These are phyloP conservation scores for Lentinula raphanica DNA, from an alignment of 768 basidiomycete species.

Conservation along the genomic window DNA sequence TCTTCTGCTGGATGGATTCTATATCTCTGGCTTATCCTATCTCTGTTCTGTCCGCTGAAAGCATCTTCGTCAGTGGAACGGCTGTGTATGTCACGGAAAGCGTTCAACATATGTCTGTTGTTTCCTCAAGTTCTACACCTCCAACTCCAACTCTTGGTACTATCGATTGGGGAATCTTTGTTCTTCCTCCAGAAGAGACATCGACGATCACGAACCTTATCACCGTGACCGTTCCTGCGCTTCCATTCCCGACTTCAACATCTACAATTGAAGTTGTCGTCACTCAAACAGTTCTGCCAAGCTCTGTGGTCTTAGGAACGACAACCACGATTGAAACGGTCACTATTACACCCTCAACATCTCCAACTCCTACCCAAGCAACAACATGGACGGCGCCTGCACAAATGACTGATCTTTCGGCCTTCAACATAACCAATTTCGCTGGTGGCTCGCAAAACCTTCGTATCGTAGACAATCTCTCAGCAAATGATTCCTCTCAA, in stretches of 20 bases:
- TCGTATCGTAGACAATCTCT: conserved; percentile 46
- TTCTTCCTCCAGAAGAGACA: background rate
- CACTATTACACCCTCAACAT: conserved; percentile 10
- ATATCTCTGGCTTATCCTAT: background rate
- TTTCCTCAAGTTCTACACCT: background rate
- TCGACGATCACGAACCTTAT: background rate
- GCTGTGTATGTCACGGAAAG: background rate
- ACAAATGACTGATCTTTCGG: conserved; percentile 50
- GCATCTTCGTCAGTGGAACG: background rate
- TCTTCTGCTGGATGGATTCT: background rate
- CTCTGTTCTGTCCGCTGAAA: background rate
- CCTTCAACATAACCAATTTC: conserved; percentile 57
- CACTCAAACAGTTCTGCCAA: background rate
- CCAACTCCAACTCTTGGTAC: background rate
- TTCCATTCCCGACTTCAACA: background rate
- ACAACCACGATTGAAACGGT: conserved; percentile 2
- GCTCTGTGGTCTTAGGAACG: background rate
- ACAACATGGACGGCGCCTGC: conserved; percentile 44
- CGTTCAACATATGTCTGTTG: background rate
- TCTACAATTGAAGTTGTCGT: background rate
- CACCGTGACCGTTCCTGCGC: background rate
- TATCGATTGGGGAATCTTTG: background rate
- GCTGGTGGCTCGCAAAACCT: conserved; percentile 52
- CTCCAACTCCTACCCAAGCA: background rate
- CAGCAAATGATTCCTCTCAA: conserved; percentile 16